Base-by-base conservation (phyloP, 306 rosid genomes). In the Quercus robur region DNA sequence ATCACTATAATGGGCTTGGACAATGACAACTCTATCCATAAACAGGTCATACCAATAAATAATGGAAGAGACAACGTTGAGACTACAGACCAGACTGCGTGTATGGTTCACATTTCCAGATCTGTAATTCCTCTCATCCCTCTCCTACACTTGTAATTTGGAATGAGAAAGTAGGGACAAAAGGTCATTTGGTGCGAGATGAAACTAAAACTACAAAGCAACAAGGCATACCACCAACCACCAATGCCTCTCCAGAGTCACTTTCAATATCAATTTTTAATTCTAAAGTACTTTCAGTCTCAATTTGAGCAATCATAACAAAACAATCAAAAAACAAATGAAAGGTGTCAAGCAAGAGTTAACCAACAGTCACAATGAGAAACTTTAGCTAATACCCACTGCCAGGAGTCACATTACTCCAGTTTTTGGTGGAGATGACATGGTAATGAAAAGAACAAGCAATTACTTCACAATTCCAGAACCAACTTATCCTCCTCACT, bases 401-500 rank as follows among this genome's bases (percentile, higher is more conserved):
- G 82, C 74, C 76, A 86, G 71, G 77, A 79, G 88, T 77, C 85
- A 55, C 64, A 11, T 12, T 49, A 49, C 52, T 84, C 71, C n/a
- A 63, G 9, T 64, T 46, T 72, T 74, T 67, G 44, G 15, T 38
- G 75, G 15, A 9, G 74, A 44, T 79, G 15, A 23, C 70, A 23
- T 57, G 77, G 68, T 58, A 84, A 57, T 63, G 67, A 58, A 83
- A 85, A 78, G 79, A 79, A 75, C 62, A 76, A 59, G 75, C 77
- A 71, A 69, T 75, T 69, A 62, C 85, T 61, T 46, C 54, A 59
- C 79, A 58, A 73, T 73, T 78, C 38, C 23, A 70, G 80, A 80
- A 81, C 57, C 74, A 19, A 71, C 70, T 73, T 52, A 70, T 72
- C 57, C 69, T 31, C 76, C 69, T 41, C 76, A 56, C 79, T 74